Percentiles rank a stretch among this genome's conserved stretches.
phyloP scores from a whole-genome alignment of 2,329 filamentous ascomycete species.

The Aphanocladium album region DNA sequence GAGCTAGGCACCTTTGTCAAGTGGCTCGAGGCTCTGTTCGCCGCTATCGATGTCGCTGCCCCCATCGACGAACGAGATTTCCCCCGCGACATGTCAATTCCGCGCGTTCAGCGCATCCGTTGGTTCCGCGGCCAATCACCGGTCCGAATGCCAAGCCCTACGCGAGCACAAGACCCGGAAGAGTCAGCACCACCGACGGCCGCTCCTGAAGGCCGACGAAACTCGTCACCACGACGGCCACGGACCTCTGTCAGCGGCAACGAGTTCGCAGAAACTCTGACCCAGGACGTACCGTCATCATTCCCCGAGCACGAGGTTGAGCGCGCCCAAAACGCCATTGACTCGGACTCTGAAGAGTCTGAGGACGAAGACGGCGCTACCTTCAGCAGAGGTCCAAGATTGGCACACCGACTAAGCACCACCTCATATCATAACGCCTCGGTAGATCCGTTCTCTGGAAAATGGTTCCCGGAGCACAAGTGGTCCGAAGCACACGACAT shows the following conservation, averaged over 20 bases:
- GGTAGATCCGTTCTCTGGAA: constrained; percentile 44
- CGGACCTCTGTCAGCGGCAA: background rate
- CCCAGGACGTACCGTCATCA: background rate
- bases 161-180: constrained; percentile 15
- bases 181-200: constrained; percentile 6
- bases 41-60: constrained; percentile 67
- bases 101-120: constrained; percentile 49
- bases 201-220: background rate
- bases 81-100: constrained; percentile 57
- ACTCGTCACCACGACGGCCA: constrained; percentile 4
- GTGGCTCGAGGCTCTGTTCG: constrained; percentile 65
- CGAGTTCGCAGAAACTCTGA: background rate
- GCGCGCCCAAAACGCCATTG: constrained; percentile 7
- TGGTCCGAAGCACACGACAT: constrained; percentile 54
- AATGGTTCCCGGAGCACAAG: constrained; percentile 51
- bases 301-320: constrained; percentile 11
- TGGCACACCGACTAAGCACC: constrained; percentile 37
- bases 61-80: constrained; percentile 67
- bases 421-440: constrained; percentile 41
- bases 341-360: constrained; percentile 18
- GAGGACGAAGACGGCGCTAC: constrained; percentile 9
- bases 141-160: constrained; percentile 17
- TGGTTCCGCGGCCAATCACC: constrained; percentile 41
- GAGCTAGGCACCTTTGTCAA: constrained; percentile 61
- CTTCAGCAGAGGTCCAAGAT: constrained; percentile 18